Conservation (phyloP, 2,329 filamentous ascomycete genomes). For the Fusarium chaquense region DNA sequence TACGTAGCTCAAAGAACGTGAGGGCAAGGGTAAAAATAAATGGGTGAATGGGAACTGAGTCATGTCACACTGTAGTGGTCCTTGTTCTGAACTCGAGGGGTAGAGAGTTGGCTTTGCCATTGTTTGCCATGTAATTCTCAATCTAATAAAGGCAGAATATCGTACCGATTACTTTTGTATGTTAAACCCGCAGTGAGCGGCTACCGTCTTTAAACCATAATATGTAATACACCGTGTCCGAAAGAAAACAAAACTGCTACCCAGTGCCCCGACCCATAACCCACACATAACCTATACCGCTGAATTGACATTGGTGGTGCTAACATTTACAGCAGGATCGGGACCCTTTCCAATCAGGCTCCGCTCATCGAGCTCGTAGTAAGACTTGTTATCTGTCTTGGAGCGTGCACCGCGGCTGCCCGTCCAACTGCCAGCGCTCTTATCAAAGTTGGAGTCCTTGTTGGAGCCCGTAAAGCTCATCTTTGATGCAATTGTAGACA, state of each 20-base stretch:
- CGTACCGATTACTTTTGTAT: neutral
- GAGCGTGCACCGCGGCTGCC: constrained; percentile 28
- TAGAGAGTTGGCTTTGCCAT: rapidly evolving
- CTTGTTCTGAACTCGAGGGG: neutral
- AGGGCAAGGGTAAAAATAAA: neutral
- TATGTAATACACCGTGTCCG: neutral
- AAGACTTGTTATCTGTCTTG: constrained; percentile 37
- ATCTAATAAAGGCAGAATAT: rapidly evolving
- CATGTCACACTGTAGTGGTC: neutral
- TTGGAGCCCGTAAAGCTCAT: constrained; percentile 22
- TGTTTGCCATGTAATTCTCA: too few species aligned
- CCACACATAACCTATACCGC: constrained; percentile 3
- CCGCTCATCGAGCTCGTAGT: constrained; percentile 37
- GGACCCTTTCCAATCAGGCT: constrained; percentile 30
- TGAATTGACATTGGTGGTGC: constrained; percentile 2
- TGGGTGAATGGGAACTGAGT: neutral
- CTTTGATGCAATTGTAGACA: constrained; percentile 38
- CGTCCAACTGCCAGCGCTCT: constrained; percentile 33
- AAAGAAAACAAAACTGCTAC: neutral
- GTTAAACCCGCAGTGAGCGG: neutral
- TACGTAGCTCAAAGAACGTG: neutral
- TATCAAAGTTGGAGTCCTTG: constrained; percentile 18
- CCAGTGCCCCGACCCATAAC: neutral
- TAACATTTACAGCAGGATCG: neutral
- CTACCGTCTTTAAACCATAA: neutral